Percentiles rank a stretch among this genome's conserved stretches.
phyloP scores from a whole-genome alignment of 345 rosid species.

The Angophora floribunda region DNA sequence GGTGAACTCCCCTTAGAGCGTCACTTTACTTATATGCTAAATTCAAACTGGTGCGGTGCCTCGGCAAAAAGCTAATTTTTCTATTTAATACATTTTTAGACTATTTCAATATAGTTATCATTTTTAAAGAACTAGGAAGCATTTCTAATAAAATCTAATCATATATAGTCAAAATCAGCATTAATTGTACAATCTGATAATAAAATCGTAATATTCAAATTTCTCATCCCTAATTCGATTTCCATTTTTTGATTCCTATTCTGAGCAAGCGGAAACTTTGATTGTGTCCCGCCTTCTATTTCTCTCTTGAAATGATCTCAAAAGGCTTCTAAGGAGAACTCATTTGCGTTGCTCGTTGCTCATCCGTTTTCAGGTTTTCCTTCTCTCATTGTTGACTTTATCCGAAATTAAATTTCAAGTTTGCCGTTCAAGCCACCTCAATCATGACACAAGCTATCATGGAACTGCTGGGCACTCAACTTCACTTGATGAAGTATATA shows the following conservation, averaged over 20 bases:
- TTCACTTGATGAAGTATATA: too few relatives aligned
- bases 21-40: too few relatives aligned
- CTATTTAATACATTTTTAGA: fast-evolving
- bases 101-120: too few relatives aligned
- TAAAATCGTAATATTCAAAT: fast-evolving
- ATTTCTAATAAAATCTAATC: too few relatives aligned
- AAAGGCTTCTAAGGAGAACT: conserved; percentile 40
- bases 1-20: too few relatives aligned
- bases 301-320: not conserved
- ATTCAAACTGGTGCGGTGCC: too few relatives aligned
- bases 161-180: fast-evolving
- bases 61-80: too few relatives aligned
- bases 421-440: not conserved
- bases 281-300: not conserved
- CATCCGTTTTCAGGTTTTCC: not conserved
- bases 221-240: too few relatives aligned
- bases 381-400: not conserved
- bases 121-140: too few relatives aligned
- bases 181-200: too few relatives aligned
- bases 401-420: not conserved
- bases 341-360: not conserved
- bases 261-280: not conserved
- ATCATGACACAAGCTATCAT: not conserved
- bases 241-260: not conserved
- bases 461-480: not conserved